Evolutionary conservation across 2,329 filamentous ascomycete species (phyloP), one percentile per base, ranked within the genome.

Genomic region (Nannizzia gypsea): DNA sequence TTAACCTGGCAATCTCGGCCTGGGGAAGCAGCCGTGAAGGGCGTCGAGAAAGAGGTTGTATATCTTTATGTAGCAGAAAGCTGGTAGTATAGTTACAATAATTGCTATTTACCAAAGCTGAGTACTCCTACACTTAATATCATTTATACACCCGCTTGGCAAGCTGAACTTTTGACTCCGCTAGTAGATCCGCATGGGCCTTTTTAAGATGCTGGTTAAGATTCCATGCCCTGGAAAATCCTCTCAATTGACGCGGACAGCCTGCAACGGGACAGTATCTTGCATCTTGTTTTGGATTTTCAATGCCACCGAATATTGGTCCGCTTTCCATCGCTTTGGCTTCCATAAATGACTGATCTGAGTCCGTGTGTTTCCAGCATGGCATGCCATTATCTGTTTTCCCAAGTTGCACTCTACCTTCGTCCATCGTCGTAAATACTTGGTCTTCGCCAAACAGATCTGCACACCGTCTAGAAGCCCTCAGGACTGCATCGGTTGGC

Each of bases 371-470:
- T 26, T 72, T 61, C 65, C 64, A 63, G 31, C 13, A 26, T 59
- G 55, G 48, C 66, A 61, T 60, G 5, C 40, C 59, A 31, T 64
- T 66, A 6, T 67, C 61, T 3, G 69, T 66, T 40, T 64, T 60
- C 2, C 44, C 59, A 3, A 64, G 59, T 3, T 63, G 52, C 31
- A 62, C 15, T 65, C 55, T 58, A 3, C 70, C 70, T 66, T 80
- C 79, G 56, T 75, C 66, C 24, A 89, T 73, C 0, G 77, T 82
- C 24, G 80, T 78, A 60, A 90, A 78, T 1, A 76, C 73, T 81
- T 93, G 90, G 24, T 80, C 76, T 72, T 93, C 82, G 0, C 80
- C 81, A 66, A 96, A 96, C 0, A 96, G 75, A 52, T 81, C 76
- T 1, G 87, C 83, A 67, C 91, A 97, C 56, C 92, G 81, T 67